These are phyloP conservation scores for Puccinia triticina DNA, from an alignment of 1,284 basidiomycete species.

Conservation along the genomic window DNA sequence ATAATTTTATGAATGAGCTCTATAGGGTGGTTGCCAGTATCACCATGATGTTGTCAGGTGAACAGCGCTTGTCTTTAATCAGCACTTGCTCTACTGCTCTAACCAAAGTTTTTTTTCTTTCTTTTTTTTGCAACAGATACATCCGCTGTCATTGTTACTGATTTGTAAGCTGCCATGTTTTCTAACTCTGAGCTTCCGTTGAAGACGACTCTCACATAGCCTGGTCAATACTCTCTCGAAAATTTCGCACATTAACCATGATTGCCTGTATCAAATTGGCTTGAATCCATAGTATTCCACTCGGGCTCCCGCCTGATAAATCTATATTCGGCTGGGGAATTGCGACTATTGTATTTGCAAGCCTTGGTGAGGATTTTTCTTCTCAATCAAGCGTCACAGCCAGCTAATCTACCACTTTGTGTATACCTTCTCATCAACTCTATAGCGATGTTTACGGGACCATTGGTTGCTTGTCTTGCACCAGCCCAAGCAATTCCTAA, in stretches of 20 bases:
- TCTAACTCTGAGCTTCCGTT: neutral
- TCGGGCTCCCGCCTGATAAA: neutral
- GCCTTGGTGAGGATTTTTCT: neutral
- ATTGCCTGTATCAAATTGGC: neutral
- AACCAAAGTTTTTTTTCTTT: neutral
- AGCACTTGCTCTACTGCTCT: too few species aligned
- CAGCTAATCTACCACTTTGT: neutral
- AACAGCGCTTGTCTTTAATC: neutral
- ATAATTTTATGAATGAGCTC: constrained; percentile 46
- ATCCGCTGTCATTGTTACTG: constrained; percentile 38
- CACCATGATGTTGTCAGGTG: constrained; percentile 46
- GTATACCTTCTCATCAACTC: neutral
- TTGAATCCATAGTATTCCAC: constrained; percentile 22
- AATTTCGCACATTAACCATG: neutral
- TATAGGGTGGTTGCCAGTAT: constrained; percentile 26
- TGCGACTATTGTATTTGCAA: constrained; percentile 35
- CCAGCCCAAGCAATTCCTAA: neutral
- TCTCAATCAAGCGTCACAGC: neutral
- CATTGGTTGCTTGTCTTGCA: constrained; percentile 5
- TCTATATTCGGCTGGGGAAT: constrained; percentile 36
- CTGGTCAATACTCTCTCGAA: neutral
- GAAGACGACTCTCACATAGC: neutral
- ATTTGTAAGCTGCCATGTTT: constrained; percentile 24
- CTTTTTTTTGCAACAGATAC: neutral
- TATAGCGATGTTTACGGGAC: constrained; percentile 23